A percentile compares a stretch with the other conserved stretches of the same genome.
Conservation (phyloP, 495 filamentous ascomycete species). For the Penicillium canescens region DNA sequence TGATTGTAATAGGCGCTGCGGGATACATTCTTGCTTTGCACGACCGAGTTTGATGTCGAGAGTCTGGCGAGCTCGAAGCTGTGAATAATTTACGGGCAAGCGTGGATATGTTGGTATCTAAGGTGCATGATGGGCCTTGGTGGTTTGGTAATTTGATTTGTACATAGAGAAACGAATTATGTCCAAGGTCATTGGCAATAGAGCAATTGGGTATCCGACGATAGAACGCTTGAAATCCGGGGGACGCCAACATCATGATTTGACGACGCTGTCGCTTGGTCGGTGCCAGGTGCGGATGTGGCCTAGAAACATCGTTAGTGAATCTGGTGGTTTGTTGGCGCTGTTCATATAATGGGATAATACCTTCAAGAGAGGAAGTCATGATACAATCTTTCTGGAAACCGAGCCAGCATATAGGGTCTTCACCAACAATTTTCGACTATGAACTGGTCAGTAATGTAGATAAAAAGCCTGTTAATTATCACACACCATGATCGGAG, state of each 20-base stretch:
- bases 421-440: conserved; percentile 82
- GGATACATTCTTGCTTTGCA: conserved; percentile 66
- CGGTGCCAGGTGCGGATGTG: conserved; percentile 88
- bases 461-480: background rate
- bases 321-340: background rate
- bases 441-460: conserved; percentile 25
- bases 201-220: conserved; percentile 24
- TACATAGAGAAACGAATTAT: background rate
- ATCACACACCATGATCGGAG: conserved; percentile 80
- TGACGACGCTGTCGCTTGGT: conserved; percentile 59
- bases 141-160: too few species aligned
- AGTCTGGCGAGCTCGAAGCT: conserved; percentile 24
- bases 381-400: conserved; percentile 92
- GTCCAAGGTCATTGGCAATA: background rate
- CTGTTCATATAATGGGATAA: conserved; percentile 20
- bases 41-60: conserved; percentile 53
- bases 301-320: conserved; percentile 46
- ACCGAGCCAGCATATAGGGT: conserved; percentile 84
- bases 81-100: conserved; percentile 5
- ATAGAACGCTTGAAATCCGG: background rate
- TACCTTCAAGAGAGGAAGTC: conserved; percentile 86
- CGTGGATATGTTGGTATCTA: background rate
- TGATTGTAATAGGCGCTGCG: conserved; percentile 40
- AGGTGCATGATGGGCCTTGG: too few species aligned
- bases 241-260: background rate